Conservation (phyloP, 2,329 filamentous ascomycete species). For the Pseudocercospora fijiensis region DNA sequence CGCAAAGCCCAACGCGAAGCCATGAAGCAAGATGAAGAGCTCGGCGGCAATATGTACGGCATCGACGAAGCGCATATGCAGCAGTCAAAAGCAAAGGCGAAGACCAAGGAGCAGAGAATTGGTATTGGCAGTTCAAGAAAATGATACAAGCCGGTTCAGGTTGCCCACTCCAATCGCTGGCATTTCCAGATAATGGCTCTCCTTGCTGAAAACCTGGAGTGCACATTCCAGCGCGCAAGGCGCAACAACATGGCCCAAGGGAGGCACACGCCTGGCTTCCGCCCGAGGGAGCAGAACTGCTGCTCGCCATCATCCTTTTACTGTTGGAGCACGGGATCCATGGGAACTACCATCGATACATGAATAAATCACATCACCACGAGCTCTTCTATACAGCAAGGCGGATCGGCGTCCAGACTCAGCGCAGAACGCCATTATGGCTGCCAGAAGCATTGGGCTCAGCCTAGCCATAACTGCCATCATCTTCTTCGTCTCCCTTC, state of each 20-base stretch:
- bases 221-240: constrained; percentile 7
- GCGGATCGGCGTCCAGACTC: not conserved
- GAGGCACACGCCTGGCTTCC: constrained; percentile 11
- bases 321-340: not conserved
- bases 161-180: not conserved
- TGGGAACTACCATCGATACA: not conserved
- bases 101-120: constrained; percentile 34
- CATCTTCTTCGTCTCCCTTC: constrained; percentile 14
- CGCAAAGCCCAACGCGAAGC: constrained; percentile 35
- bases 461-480: constrained; percentile 13
- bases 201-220: constrained; percentile 2
- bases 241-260: constrained; percentile 7
- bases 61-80: constrained; percentile 26
- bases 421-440: constrained; percentile 4
- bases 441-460: constrained; percentile 9
- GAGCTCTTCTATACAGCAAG: not conserved
- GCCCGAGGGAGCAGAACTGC: not conserved
- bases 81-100: constrained; percentile 30
- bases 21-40: constrained; percentile 24
- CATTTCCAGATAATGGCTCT: not conserved
- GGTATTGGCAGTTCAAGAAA: constrained; percentile 26
- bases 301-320: not conserved
- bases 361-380: not conserved
- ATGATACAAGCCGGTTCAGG: constrained; percentile 10
- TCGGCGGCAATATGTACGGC: constrained; percentile 26